Evolutionary conservation across 257 asterid species (phyloP).

Genomic region (Primulina eburnea): DNA sequence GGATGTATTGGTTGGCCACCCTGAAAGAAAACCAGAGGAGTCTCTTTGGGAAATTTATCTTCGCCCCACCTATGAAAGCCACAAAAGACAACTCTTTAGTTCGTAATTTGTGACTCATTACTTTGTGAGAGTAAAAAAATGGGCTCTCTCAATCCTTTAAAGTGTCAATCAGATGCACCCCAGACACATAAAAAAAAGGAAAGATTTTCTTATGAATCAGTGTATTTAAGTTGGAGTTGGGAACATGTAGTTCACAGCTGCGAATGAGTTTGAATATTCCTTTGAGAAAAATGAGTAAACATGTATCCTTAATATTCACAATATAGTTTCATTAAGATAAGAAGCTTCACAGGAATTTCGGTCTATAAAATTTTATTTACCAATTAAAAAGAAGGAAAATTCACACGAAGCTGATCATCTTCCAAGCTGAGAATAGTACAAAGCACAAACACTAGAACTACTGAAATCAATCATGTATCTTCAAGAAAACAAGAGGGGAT

Average conservation of each 20-base stretch:
- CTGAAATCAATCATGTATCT: neutral
- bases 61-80: constrained; percentile 72
- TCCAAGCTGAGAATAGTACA: too few relatives aligned
- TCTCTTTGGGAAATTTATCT: constrained; percentile 84
- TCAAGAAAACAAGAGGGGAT: neutral
- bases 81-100: constrained; percentile 18
- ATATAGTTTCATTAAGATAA: constrained; percentile 14
- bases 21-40: constrained; percentile 78
- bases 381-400: neutral
- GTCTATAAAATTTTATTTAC: too few relatives aligned
- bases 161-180: neutral
- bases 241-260: neutral
- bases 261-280: neutral
- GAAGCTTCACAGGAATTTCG: neutral
- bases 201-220: too few relatives aligned
- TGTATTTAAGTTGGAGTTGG: neutral
- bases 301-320: constrained; percentile 8
- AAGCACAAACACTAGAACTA: neutral
- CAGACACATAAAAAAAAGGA: neutral
- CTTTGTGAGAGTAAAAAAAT: constrained; percentile 11
- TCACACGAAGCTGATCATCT: neutral
- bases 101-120: neutral
- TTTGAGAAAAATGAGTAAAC: neutral
- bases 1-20: constrained; percentile 70
- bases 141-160: neutral